Conservation (phyloP, 2,329 filamentous ascomycete species). For the Talaromyces rugulosus region DNA sequence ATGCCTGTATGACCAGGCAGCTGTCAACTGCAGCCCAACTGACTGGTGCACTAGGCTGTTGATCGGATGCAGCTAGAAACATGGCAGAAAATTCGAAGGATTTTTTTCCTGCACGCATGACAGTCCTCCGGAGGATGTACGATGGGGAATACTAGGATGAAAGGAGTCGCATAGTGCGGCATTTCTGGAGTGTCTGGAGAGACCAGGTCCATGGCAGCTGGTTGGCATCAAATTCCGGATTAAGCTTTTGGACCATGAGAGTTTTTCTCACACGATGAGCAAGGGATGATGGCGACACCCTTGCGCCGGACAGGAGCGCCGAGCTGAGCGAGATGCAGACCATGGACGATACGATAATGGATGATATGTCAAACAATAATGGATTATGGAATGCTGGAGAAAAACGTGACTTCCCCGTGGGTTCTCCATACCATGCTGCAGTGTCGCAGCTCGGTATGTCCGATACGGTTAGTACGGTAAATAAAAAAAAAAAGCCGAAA, state of each 20-base stretch:
- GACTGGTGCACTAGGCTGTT: background rate
- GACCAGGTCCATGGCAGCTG: background rate
- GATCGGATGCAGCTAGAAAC: background rate
- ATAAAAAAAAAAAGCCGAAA: background rate
- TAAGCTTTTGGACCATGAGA: slow-evolving; percentile 10
- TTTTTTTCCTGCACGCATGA: background rate
- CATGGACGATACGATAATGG: no score
- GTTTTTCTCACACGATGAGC: slow-evolving; percentile 1
- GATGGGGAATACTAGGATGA: background rate
- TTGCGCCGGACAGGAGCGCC: background rate
- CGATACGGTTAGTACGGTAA: background rate
- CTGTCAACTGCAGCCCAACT: background rate
- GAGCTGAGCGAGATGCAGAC: background rate
- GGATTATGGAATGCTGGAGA: background rate
- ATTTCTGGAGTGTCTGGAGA: background rate
- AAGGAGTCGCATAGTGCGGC: background rate
- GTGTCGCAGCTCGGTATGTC: background rate
- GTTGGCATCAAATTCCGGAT: slow-evolving; percentile 3
- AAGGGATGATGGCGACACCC: background rate
- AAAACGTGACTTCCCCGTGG: background rate
- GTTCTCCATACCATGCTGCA: background rate
- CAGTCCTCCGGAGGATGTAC: background rate
- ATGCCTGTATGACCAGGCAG: background rate
- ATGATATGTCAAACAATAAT: no score
- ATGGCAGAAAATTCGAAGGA: background rate